These are phyloP conservation scores for Barnettozyma botsteinii DNA, from an alignment of 805 yeast genomes.

Conservation along the genomic window DNA sequence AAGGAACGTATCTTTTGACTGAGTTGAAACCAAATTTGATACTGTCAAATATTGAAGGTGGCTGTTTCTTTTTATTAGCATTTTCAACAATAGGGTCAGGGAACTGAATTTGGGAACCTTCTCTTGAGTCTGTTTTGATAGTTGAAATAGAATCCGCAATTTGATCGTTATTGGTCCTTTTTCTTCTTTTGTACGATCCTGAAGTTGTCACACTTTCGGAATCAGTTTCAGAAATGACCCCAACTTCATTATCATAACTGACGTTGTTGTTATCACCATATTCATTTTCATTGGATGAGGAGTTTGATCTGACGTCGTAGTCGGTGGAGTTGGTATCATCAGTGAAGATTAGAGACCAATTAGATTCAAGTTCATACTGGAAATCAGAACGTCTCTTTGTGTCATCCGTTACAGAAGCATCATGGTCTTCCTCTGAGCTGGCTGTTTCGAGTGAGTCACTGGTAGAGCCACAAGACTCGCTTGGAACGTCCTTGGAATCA, in stretches of 20 bases:
- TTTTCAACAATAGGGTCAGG: slow-evolving; percentile 11
- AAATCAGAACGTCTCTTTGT: slow-evolving; percentile 10
- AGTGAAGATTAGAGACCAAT: slow-evolving; percentile 27
- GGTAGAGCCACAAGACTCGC: not conserved
- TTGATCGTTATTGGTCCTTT: not conserved
- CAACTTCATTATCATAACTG: slow-evolving; percentile 7
- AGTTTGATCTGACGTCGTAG: slow-evolving; percentile 21
- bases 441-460: slow-evolving; percentile 1
- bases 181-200: not conserved
- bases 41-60: not conserved
- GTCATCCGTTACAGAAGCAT: slow-evolving; percentile 1
- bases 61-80: not conserved
- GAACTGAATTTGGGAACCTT: slow-evolving; percentile 5
- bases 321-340: slow-evolving; percentile 27
- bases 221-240: slow-evolving; percentile 18
- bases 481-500: not conserved
- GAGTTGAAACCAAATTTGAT: slow-evolving; percentile 1
- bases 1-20: slow-evolving; percentile 10
- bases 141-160: slow-evolving; percentile 10
- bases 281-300: slow-evolving; percentile 16
- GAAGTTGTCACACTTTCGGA: slow-evolving; percentile 7
- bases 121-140: slow-evolving; percentile 4
- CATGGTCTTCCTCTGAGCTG: slow-evolving; percentile 2
- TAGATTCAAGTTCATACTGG: slow-evolving; percentile 19
- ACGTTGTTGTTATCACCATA: slow-evolving; percentile 9